Evolutionary conservation across 306 rosid species (phyloP).

Genomic region (Quillaja saponaria): DNA sequence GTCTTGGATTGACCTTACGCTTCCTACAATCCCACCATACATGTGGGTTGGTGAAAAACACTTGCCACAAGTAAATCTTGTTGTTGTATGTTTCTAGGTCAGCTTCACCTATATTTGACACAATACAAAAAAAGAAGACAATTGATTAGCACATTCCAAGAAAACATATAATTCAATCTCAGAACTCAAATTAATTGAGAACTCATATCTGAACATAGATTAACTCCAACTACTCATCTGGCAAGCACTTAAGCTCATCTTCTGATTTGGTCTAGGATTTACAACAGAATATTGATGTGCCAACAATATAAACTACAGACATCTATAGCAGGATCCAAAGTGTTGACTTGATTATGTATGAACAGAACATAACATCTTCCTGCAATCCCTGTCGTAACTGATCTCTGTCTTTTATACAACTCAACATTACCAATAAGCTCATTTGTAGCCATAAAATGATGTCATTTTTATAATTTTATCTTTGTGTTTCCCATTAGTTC

Average conservation of each 20-base stretch:
- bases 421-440: no score
- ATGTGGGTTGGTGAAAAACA: constrained; percentile 63
- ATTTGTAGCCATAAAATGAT: constrained; percentile 12
- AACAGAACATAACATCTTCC: background rate
- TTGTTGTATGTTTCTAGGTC: constrained; percentile 30
- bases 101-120: constrained; percentile 31
- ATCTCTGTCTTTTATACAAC: background rate
- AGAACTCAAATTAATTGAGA: constrained; percentile 16
- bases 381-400: background rate
- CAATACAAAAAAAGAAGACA: constrained; percentile 19
- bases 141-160: constrained; percentile 20
- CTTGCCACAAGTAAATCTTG: constrained; percentile 75
- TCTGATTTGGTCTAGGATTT: constrained; percentile 13
- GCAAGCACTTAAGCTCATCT: constrained; percentile 5
- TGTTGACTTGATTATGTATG: no score
- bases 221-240: constrained; percentile 18
- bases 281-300: background rate
- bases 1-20: constrained; percentile 43
- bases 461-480: constrained; percentile 6
- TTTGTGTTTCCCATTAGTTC: background rate
- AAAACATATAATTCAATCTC: constrained; percentile 18
- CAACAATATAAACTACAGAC: background rate
- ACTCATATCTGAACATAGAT: background rate
- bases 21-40: constrained; percentile 91
- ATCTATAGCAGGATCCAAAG: no score